phyloP scores from a whole-genome alignment of 768 basidiomycete genomes.

The Termitomyces sp. region DNA sequence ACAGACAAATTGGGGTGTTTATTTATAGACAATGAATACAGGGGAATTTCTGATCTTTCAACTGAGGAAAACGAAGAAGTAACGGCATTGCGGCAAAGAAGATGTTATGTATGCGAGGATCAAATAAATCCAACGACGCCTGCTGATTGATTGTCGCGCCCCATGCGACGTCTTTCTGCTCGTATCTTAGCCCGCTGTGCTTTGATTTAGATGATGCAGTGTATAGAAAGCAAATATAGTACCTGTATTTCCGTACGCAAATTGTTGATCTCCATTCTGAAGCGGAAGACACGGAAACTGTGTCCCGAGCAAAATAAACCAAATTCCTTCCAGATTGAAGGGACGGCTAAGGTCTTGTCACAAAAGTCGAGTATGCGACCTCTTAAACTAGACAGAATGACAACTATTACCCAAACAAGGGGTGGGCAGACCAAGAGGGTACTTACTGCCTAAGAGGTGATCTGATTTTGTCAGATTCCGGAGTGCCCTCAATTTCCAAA shows the following conservation, averaged over 20 bases:
- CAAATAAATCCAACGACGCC: neutral
- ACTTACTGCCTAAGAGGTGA: neutral
- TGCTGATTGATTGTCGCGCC: too few species aligned
- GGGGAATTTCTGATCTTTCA: too few species aligned
- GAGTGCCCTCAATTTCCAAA: neutral
- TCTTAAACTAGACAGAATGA: neutral
- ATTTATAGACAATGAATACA: neutral
- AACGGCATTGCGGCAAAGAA: too few species aligned
- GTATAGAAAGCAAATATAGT: neutral
- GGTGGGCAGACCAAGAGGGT: neutral
- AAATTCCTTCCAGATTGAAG: neutral
- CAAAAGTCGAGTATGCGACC: neutral
- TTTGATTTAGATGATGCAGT: neutral
- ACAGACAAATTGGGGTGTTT: too few species aligned
- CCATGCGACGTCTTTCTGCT: neutral
- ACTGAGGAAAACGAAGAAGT: too few species aligned
- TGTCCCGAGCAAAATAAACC: neutral
- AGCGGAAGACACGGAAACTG: neutral
- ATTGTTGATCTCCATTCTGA: neutral
- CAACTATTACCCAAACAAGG: neutral
- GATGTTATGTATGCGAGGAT: neutral
- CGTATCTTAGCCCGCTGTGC: neutral
- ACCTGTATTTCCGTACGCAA: neutral
- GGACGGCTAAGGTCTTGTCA: neutral
- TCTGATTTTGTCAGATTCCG: neutral